Conservation (phyloP, 768 basidiomycete genomes). For the Phaffia tasmanica region DNA sequence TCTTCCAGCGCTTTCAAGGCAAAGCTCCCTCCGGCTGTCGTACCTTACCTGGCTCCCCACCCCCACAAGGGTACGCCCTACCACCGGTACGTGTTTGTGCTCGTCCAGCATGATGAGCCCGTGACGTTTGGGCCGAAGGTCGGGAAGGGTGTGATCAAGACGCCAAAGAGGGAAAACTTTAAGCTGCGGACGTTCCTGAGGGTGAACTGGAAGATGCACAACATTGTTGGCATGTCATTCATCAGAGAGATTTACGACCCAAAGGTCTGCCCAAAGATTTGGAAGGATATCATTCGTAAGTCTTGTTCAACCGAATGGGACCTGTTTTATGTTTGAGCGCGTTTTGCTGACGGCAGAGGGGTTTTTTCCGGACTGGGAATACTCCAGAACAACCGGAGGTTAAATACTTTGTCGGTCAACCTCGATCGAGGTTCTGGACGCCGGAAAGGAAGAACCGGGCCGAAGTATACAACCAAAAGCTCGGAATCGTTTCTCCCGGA, state of each 20-base stretch:
- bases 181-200: constrained; percentile 1
- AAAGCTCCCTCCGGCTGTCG: constrained; percentile 29
- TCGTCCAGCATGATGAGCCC: constrained; percentile 52
- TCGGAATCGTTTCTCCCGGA: too few relatives aligned
- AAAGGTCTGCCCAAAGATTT: constrained; percentile 17
- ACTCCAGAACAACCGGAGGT: constrained; percentile 13
- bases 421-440: not conserved
- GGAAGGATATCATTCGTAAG: constrained; percentile 24
- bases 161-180: constrained; percentile 4
- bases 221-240: constrained; percentile 17
- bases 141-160: not conserved
- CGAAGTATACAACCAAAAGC: not conserved
- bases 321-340: not conserved
- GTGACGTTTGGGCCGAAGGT: not conserved
- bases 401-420: not conserved
- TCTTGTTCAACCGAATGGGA: not conserved
- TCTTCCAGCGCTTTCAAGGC: constrained; percentile 15
- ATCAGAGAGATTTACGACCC: constrained; percentile 11
- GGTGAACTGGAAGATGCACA: not conserved
- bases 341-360: not conserved
- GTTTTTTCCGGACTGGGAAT: not conserved
- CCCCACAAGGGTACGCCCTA: constrained; percentile 79
- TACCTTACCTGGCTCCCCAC: constrained; percentile 74
- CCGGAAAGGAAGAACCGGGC: not conserved
- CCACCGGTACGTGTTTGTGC: constrained; percentile 73